phyloP scores from a whole-genome alignment of 768 basidiomycete species.

The Boletus sensibilis region DNA sequence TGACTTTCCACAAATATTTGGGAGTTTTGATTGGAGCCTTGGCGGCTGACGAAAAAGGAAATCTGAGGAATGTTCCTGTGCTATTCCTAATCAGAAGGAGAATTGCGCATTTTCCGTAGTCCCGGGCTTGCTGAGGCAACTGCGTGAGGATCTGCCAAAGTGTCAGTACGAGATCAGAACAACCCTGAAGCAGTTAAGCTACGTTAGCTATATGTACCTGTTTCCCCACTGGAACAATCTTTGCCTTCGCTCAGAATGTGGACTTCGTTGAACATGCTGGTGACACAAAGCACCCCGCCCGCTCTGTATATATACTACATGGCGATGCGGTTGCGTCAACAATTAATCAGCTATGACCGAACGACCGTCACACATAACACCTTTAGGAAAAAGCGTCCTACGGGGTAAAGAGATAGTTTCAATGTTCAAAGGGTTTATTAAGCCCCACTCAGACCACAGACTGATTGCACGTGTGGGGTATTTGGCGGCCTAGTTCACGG shows the following conservation, averaged over 20 bases:
- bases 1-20: no score
- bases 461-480: background rate
- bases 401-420: background rate
- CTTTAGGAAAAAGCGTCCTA: background rate
- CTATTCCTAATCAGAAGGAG: background rate
- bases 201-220: conserved; percentile 20
- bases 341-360: background rate
- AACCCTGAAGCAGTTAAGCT: conserved; percentile 36
- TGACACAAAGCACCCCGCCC: background rate
- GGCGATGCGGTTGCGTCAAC: background rate
- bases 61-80: background rate
- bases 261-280: background rate
- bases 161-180: conserved; percentile 22
- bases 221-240: background rate
- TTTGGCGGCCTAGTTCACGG: background rate
- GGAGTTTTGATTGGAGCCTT: background rate
- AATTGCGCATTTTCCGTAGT: background rate
- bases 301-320: background rate
- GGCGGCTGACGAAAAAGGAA: background rate
- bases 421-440: background rate
- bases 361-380: background rate
- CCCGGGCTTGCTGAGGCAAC: background rate
- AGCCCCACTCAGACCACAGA: background rate
- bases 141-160: conserved; percentile 19
- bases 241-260: background rate